These are phyloP conservation scores for Trametopsis cervina DNA, from an alignment of 768 basidiomycete species.

Conservation along the genomic window DNA sequence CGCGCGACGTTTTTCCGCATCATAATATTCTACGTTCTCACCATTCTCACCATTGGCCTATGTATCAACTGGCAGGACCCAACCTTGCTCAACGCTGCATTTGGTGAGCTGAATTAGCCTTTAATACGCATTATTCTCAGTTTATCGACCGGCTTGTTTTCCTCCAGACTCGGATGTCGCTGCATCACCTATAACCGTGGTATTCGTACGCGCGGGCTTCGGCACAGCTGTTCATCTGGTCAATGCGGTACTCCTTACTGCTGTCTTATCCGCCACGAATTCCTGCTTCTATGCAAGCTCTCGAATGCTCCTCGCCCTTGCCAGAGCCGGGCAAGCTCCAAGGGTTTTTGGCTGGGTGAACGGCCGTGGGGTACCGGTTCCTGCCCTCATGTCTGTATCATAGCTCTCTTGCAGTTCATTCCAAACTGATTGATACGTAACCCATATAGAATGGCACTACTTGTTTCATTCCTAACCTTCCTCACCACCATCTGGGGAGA, in stretches of 20 bases:
- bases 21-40: constrained; percentile 56
- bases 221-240: constrained; percentile 55
- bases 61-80: constrained; percentile 56
- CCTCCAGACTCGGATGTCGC: constrained; percentile 39
- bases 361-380: constrained; percentile 55
- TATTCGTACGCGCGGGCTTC: constrained; percentile 57
- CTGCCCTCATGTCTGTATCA: constrained; percentile 33
- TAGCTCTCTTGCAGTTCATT: too few species aligned
- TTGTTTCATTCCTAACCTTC: constrained; percentile 43
- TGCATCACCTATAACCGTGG: constrained; percentile 57
- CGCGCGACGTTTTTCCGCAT: constrained; percentile 65
- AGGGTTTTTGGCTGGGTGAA: constrained; percentile 58
- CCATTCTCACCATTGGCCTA: constrained; percentile 58
- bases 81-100: constrained; percentile 41
- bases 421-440: constrained; percentile 8
- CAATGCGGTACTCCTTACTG: constrained; percentile 62
- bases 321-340: constrained; percentile 59
- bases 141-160: not conserved
- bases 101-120: constrained; percentile 24
- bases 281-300: constrained; percentile 63
- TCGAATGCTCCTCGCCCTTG: constrained; percentile 54
- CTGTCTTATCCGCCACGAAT: constrained; percentile 57
- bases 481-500: constrained; percentile 53
- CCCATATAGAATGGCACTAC: constrained; percentile 37
- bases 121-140: not conserved